phyloP scores from a whole-genome alignment of 2,329 filamentous ascomycete genomes.

The Elsinoe perseae region DNA sequence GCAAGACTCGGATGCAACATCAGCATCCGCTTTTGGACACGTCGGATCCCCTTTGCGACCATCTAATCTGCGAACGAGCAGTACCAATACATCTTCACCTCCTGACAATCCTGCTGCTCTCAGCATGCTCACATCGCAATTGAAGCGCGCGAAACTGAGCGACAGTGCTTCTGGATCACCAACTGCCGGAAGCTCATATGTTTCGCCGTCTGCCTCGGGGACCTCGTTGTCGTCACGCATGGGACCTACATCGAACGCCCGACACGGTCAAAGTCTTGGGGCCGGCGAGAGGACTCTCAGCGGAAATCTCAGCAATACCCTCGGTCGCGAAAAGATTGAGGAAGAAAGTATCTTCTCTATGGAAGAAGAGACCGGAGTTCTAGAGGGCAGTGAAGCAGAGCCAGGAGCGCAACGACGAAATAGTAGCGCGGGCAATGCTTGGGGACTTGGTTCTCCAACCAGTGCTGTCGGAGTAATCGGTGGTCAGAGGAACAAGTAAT shows the following conservation, averaged over 20 bases:
- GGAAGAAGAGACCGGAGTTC: slow-evolving; percentile 49
- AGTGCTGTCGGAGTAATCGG: slow-evolving; percentile 11
- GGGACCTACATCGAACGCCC: background rate
- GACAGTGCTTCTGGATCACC: slow-evolving; percentile 24
- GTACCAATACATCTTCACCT: slow-evolving; percentile 39
- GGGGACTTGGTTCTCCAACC: background rate
- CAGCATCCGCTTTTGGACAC: slow-evolving; percentile 40
- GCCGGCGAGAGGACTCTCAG: slow-evolving; percentile 18
- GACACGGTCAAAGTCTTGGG: slow-evolving; percentile 20
- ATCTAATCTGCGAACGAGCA: slow-evolving; percentile 39
- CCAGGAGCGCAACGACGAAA: background rate
- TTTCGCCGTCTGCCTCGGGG: slow-evolving; percentile 20
- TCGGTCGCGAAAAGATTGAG: slow-evolving; percentile 25
- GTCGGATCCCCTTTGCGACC: slow-evolving; percentile 57
- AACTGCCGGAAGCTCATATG: slow-evolving; percentile 14
- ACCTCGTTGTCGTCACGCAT: slow-evolving; percentile 8
- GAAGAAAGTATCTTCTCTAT: slow-evolving; percentile 30
- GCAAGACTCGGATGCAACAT: slow-evolving; percentile 45
- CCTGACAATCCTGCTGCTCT: slow-evolving; percentile 45
- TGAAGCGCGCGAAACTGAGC: slow-evolving; percentile 33
- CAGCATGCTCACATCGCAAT: slow-evolving; percentile 53
- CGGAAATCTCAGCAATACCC: slow-evolving; percentile 24
- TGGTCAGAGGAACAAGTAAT: slow-evolving; percentile 4
- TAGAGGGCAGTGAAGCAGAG: slow-evolving; percentile 10
- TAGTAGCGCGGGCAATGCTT: background rate